These are phyloP conservation scores for Alternaria tenuissima DNA, from an alignment of 2,329 filamentous ascomycete species.

Conservation along the genomic window DNA sequence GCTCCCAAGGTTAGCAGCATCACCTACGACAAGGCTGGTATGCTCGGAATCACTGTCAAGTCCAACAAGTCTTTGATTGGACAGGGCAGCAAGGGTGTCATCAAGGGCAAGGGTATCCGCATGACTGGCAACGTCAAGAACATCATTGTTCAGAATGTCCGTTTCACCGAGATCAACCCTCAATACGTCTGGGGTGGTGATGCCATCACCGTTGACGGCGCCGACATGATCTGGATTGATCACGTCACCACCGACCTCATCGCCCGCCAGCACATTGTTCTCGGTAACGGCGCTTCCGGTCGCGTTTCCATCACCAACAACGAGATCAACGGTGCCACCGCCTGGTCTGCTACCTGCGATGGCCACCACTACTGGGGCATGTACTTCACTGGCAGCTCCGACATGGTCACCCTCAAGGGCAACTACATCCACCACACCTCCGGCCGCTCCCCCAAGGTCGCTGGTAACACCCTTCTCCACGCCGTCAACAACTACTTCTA, in stretches of 20 bases:
- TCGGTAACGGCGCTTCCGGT: slow-evolving; percentile 62
- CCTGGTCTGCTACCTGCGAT: slow-evolving; percentile 66
- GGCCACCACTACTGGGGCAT: slow-evolving; percentile 67
- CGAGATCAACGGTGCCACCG: slow-evolving; percentile 64
- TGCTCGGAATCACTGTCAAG: slow-evolving; percentile 60
- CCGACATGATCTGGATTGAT: slow-evolving; percentile 37
- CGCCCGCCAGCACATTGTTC: slow-evolving; percentile 68
- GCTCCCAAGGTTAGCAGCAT: slow-evolving; percentile 57
- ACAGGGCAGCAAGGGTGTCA: slow-evolving; percentile 61
- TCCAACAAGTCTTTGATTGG: slow-evolving; percentile 68
- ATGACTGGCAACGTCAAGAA: slow-evolving; percentile 55
- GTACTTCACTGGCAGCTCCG: slow-evolving; percentile 65
- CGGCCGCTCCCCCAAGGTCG: slow-evolving; percentile 66
- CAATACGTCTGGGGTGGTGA: slow-evolving; percentile 49
- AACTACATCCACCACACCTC: slow-evolving; percentile 69
- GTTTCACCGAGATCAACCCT: slow-evolving; percentile 56
- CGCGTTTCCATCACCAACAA: slow-evolving; percentile 68
- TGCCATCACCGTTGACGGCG: slow-evolving; percentile 44
- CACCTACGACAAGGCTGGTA: slow-evolving; percentile 61
- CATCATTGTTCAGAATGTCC: slow-evolving; percentile 59
- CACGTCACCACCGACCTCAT: slow-evolving; percentile 62
- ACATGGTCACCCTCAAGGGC: slow-evolving; percentile 66
- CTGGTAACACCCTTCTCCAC: slow-evolving; percentile 65
- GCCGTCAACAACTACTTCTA: slow-evolving; percentile 71
- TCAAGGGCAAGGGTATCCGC: slow-evolving; percentile 67